These are phyloP conservation scores for Trichoderma oligosporum DNA, from an alignment of 2,329 filamentous ascomycete species.

Conservation along the genomic window DNA sequence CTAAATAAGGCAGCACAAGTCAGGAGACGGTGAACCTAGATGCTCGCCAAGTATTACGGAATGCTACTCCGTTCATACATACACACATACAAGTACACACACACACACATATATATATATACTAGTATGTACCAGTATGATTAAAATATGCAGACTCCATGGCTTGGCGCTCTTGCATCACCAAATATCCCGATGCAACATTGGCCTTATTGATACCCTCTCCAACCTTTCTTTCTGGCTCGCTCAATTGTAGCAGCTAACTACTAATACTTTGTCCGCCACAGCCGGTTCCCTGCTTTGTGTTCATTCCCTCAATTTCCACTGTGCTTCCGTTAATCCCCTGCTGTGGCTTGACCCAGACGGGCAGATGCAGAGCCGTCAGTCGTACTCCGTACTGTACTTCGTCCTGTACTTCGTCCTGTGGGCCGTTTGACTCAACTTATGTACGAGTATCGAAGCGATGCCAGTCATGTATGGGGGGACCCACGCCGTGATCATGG, in stretches of 20 bases:
- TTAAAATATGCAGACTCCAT: neutral
- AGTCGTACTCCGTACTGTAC: too few relatives aligned
- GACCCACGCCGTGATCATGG: constrained; percentile 4
- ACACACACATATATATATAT: too few relatives aligned
- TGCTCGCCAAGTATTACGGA: too few relatives aligned
- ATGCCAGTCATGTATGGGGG: constrained; percentile 10
- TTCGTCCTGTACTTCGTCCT: too few relatives aligned
- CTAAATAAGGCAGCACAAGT: neutral
- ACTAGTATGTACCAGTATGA: neutral
- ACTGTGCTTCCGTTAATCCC: constrained; percentile 13
- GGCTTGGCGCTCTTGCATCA: neutral
- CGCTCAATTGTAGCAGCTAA: neutral
- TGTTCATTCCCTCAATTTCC: constrained; percentile 15
- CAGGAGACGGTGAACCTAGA: neutral
- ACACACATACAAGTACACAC: too few relatives aligned
- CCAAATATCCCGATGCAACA: neutral
- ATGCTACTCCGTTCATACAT: too few relatives aligned
- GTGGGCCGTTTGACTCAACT: constrained; percentile 10
- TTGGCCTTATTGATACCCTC: neutral
- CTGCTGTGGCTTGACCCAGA: constrained; percentile 6
- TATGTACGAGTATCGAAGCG: neutral
- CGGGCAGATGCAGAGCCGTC: constrained; percentile 4
- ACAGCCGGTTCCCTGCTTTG: neutral
- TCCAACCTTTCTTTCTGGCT: too few relatives aligned
- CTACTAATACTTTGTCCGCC: too few relatives aligned